These are phyloP conservation scores for Keithomyces neogunnii DNA, from an alignment of 2,329 filamentous ascomycete species.

Conservation along the genomic window DNA sequence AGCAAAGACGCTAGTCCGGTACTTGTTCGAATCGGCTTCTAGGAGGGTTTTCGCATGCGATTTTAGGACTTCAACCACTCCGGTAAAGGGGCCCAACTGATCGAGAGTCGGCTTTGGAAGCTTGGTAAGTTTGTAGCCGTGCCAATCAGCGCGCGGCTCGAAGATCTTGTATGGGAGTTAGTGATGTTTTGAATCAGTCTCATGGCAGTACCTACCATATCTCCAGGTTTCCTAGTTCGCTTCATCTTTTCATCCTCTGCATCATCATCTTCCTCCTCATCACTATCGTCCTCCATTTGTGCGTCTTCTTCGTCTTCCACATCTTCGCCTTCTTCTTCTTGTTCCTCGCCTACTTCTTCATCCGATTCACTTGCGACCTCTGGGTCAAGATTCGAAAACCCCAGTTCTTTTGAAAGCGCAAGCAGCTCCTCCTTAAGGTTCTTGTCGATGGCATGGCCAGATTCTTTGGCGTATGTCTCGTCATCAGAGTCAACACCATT, in stretches of 20 bases:
- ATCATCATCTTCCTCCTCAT: conserved; percentile 20
- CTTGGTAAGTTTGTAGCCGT: conserved; percentile 33
- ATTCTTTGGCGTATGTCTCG: conserved; percentile 22
- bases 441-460: conserved; percentile 32
- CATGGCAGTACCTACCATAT: conserved; percentile 22
- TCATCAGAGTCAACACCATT: conserved; percentile 39
- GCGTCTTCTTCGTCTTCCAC: conserved; percentile 20
- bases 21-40: conserved; percentile 68
- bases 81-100: conserved; percentile 32
- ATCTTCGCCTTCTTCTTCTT: conserved; percentile 19
- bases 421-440: conserved; percentile 26
- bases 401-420: conserved; percentile 30
- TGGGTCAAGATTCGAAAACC: conserved; percentile 23
- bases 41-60: conserved; percentile 66
- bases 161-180: conserved; percentile 39
- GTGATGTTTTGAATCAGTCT: conserved; percentile 10
- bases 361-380: conserved; percentile 29
- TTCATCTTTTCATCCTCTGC: conserved; percentile 17
- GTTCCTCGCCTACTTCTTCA: conserved; percentile 25
- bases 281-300: conserved; percentile 21
- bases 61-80: conserved; percentile 45
- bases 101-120: conserved; percentile 38
- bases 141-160: conserved; percentile 51
- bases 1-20: conserved; percentile 63
- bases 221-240: conserved; percentile 19